Evolutionary conservation across 176 grass and related monocot genomes (phyloP), one percentile per base, ranked within the genome.

Genomic region (Oryza nivara): DNA sequence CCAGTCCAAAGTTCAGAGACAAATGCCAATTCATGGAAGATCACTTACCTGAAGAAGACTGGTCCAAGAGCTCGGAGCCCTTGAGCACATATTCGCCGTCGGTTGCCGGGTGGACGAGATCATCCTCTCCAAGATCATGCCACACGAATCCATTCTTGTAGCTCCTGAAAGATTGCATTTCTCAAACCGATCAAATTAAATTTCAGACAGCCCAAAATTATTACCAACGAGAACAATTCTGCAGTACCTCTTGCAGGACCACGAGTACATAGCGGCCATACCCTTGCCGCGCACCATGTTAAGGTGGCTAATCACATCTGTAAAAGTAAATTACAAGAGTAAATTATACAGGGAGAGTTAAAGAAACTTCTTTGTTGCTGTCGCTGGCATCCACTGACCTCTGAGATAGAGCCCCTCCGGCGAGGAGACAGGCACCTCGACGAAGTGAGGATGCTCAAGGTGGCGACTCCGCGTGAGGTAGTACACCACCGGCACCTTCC

Each of bases 61-160:
- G 91, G 67, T 93, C 89, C 60, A 92, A 64, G 58, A 99, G 86
- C 76, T 99, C 93, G 14, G 96, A 96, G 23, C 96, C 96, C 76
- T 99, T 99, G 69, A 99, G 91, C 64, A 99, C 93, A 32, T 99
- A 96, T 86, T 99, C 96, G 38, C 92, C 87, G 28, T 89, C 96
- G 25, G 89, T 86, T 16, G 96, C 91, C 20, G 93, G 91, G 72
- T 94, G 76, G 25, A 99, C 84, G 17, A 92, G 96, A 79, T 99
- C 96, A 13, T 99, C 93, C 76, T 91, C 88, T 3, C 84, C 81
- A 56, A 99, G 91, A 77, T 99, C 96, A 15, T 99, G 96, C 96
- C 96, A 99, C 67, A 99, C 96, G 70, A 99, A 99, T 22, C 96
- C 96, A 13, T 91, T 96, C 91, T 99, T 99, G 90, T 99, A 96